Evolutionary conservation across 768 basidiomycete species (phyloP), one percentile per base, ranked within the genome.

Genomic region (Pulveroboletus sp.): DNA sequence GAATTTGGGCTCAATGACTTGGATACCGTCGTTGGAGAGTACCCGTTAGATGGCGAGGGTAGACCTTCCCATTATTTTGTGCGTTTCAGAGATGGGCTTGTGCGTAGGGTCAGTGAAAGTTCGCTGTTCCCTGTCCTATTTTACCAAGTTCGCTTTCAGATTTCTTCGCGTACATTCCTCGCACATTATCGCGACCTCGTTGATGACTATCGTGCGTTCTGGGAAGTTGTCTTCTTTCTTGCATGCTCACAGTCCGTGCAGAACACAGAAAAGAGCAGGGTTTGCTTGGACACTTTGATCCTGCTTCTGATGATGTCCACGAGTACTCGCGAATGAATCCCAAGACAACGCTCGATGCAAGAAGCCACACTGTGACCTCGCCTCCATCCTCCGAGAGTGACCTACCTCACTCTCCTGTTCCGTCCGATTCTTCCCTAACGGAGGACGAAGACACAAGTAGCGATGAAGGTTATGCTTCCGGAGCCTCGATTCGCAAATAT

Each of bases 21-120:
- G 9, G 70, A 74, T 31, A 73, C 78, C 53, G 71, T 89, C 23
- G 75, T 87, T 50, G 85, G 85, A 7, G 82, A 86, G 61, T 75
- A 76, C 51, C 63, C 58, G 4, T 34, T 58, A 19, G 51, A 50
- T 17, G 45, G 37, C 11, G 66, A 74, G 5, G 66, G 60, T 7
- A 59, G 55, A 19, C 60, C 64, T n/a, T 60, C 71, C 16, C 85
- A 74, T 59, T 87, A 82, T 62, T 89, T 77, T 65, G 86, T 80
- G 36, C 75, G 78, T 30, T 78, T 75, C 54, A 64, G 69, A 38
- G 76, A 76, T 16, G 85, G 82, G n/a, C 75, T 80, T 24, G 75
- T 77, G 11, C 73, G 77, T 56, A 81, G 76, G 69, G 86, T 85
- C 50, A 49, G 75, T 62, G 37, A 23, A 17, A 20, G 29, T 11